Evolutionary conservation across 495 filamentous ascomycete genomes (phyloP), one percentile per base, ranked within the genome.

Genomic region (Alectoria sarmentosa): DNA sequence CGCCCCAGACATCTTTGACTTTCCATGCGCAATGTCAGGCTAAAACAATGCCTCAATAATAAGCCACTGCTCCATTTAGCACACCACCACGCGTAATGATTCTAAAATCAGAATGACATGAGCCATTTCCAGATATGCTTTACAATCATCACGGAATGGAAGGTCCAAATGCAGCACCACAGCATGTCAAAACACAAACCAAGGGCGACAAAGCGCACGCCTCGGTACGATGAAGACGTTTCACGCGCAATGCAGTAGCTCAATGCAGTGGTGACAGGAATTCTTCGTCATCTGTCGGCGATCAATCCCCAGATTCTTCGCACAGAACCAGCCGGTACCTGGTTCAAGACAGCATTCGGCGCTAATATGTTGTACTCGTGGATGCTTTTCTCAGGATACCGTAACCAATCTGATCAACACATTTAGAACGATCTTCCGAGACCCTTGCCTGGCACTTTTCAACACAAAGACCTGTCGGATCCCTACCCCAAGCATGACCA

Each of bases 31-130:
- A 55, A 10, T 3, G 17, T 5, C 28, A 55, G 28, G 52, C 52
- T 55, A 55, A 55, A 34, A 34, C 49, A 54, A 54, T 54, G 28
- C 49, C n/a, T 55, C 30, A 9, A n/a, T n/a, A n/a, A n/a, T n/a
- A n/a, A 55, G 30, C 49, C 49, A 30, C 28, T 7, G 44, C 44
- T 48, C n/a, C 3, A 26, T 26, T n/a, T 34, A n/a, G 52, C 30
- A 55, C 28, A 15, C 9, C 52, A 30, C 34, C 52, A 19, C 52
- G 52, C 52, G 15, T 55, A 3, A 21, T 30, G 5, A 55, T 55
- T 34, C 28, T 30, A 10, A 34, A 54, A 34, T 55, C 7, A 55
- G 52, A n/a, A 15, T 7, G 1, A 32, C 30, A 55, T 30, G 30
- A 23, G 8, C 2, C 15, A 10, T 23, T 32, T 34, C 13, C 2